Evolutionary conservation across 2,329 filamentous ascomycete species (phyloP), one percentile per base, ranked within the genome.

Genomic region (Coniochaeta hoffmannii): DNA sequence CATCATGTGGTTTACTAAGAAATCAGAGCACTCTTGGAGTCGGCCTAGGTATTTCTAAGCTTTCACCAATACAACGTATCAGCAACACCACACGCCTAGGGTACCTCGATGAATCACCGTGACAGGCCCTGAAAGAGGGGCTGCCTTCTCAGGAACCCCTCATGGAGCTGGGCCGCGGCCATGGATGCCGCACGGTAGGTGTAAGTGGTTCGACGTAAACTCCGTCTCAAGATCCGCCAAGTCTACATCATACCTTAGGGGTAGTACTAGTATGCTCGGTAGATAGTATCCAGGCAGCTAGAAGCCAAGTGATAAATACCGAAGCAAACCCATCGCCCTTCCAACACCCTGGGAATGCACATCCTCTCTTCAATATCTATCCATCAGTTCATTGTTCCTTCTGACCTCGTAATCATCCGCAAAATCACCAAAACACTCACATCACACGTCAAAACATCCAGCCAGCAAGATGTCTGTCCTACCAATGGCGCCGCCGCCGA

Each of bases 401-500:
- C 7, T 32, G 12, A 32, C 30, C 30, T 32, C 12, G 30, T 32
- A 11, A 36, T 12, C 34, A 7, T 2, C 41, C 24, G 15, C 41
- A 22, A 9, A 41, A 7, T 19, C 6, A 41, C 36, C 36, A 15
- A 19, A 41, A 15, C 4, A 19, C 36, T 24, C 9, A 28, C 41
- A 24, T 28, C 2, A 41, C 17, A 41, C 3, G 12, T 11, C 19
- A 41, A n/a, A 34, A 24, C 30, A 46, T 28, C 19, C 12, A 9
- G 4, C 22, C 2, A 17, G 12, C 34, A 53, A 2, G 28, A 38
- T 38, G 50, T 38, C 32, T 57, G 56, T 58, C 35, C 58, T 71
- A 15, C 71, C 72, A 17, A 60, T 63, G 53, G 73, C 78, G 6
- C 73, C 79, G 4, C 69, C 76, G 4, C 77, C 83, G 26, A 76